Evolutionary conservation across 2,329 filamentous ascomycete species (phyloP), one percentile per base, ranked within the genome.

Genomic region (Trichoderma semiorbis): DNA sequence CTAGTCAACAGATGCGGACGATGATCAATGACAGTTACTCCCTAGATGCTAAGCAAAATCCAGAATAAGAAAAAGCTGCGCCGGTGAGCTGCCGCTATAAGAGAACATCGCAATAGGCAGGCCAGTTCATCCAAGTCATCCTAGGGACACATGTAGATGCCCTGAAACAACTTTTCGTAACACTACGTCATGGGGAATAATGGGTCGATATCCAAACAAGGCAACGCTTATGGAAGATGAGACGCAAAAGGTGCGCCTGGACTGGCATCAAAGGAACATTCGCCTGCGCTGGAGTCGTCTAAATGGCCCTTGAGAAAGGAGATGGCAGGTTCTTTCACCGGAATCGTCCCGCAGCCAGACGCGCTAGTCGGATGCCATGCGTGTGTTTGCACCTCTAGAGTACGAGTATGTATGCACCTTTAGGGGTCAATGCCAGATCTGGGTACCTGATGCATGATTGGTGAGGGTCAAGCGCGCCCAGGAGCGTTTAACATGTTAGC

Each of bases 161-260:
- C 16, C 39, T 69, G 67, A 69, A 69, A 69, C 67, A 28, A 36
- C 16, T 26, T 53, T 16, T 28, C 36, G 65, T 69, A 62, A 69
- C 57, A 69, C 39, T 26, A 69, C 24, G 39, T 36, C 57, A 69
- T 53, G 67, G 55, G 43, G 55, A 10, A 50, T 24, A 47, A 50
- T 26, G 58, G 66, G 53, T n/a, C 36, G 7, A 68, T 32, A 26
- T 34, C 55, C 3, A 50, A 50, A 61, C 12, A 47, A 47, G 66
- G 66, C 28, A 61, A 62, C 10, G 57, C 39, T 12, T 14, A 18
- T 53, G 28, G 28, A 16, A 30, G 36, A 50, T 69, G 55, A 69
- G 55, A 69, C 66, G n/a, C 8, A 28, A 61, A 18, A 34, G 5
- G 26, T 43, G 36, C 39, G 16, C 12, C 34, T 36, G 36, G 43